Evolutionary conservation across 768 basidiomycete genomes (phyloP).

Genomic region (Terana coerulea): DNA sequence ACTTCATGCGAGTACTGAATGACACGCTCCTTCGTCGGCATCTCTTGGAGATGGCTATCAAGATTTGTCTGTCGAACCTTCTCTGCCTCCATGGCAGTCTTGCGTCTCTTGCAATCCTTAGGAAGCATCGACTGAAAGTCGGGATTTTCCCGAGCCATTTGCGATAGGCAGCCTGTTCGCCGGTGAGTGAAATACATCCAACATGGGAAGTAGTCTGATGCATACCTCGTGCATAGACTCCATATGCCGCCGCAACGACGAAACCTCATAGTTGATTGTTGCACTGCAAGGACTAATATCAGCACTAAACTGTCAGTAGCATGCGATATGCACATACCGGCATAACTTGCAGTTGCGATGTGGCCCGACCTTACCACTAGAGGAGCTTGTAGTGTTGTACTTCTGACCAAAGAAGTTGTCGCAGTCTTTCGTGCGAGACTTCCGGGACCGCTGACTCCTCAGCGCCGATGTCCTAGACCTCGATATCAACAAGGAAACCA

Average conservation of each 20-base stretch:
- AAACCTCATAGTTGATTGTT: not conserved
- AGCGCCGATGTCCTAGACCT: not conserved
- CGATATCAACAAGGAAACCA: not conserved
- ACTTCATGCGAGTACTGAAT: conserved; percentile 27
- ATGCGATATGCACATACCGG: not conserved
- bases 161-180: not conserved
- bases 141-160: not conserved
- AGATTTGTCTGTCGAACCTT: not conserved
- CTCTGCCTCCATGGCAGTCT: not conserved
- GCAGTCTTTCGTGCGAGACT: not conserved
- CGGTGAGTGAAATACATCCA: not conserved
- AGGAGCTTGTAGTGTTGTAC: not conserved
- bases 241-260: not conserved
- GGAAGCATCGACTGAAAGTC: conserved; percentile 4
- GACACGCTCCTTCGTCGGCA: conserved; percentile 13
- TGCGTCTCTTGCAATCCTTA: not conserved
- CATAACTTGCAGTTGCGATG: not conserved
- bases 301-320: not conserved
- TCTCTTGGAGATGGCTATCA: not conserved
- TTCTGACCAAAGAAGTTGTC: not conserved
- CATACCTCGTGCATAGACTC: not conserved
- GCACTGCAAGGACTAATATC: not conserved
- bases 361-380: not conserved
- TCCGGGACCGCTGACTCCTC: not conserved
- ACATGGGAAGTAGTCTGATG: not conserved